phyloP scores from a whole-genome alignment of 352 stramenopile species.

The Achlya hypogyna region DNA sequence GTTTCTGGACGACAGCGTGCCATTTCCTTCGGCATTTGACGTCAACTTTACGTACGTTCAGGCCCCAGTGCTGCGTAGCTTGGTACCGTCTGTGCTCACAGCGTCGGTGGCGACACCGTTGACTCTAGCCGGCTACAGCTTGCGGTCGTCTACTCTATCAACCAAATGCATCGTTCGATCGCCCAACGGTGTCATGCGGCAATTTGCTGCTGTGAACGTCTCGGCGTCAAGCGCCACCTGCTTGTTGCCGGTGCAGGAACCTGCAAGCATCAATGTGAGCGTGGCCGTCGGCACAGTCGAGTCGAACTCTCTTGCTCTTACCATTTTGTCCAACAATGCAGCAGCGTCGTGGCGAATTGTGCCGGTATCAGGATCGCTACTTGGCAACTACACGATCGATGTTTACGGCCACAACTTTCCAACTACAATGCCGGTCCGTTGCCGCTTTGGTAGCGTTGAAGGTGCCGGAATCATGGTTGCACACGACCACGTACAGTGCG shows the following conservation, averaged over 20 bases:
- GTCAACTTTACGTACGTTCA: not conserved
- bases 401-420: constrained; percentile 22
- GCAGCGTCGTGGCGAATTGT: not conserved
- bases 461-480: constrained; percentile 28
- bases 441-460: constrained; percentile 27
- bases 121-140: not conserved
- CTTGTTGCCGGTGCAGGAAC: not conserved
- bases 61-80: not conserved
- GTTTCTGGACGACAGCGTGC: not conserved
- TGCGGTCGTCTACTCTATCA: not conserved
- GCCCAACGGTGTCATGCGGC: too few species aligned
- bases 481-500: not conserved
- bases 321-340: not conserved
- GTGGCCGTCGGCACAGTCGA: not conserved
- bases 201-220: not conserved
- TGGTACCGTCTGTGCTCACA: not conserved
- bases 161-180: too few species aligned
- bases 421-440: constrained; percentile 25
- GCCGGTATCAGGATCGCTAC: constrained; percentile 12
- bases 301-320: not conserved
- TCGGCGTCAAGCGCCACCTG: not conserved
- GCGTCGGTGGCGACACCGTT: not conserved
- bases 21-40: not conserved
- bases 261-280: too few species aligned
- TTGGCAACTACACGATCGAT: constrained; percentile 10